Evolutionary conservation across 768 basidiomycete species (phyloP).

Genomic region (Agaricus blazei): DNA sequence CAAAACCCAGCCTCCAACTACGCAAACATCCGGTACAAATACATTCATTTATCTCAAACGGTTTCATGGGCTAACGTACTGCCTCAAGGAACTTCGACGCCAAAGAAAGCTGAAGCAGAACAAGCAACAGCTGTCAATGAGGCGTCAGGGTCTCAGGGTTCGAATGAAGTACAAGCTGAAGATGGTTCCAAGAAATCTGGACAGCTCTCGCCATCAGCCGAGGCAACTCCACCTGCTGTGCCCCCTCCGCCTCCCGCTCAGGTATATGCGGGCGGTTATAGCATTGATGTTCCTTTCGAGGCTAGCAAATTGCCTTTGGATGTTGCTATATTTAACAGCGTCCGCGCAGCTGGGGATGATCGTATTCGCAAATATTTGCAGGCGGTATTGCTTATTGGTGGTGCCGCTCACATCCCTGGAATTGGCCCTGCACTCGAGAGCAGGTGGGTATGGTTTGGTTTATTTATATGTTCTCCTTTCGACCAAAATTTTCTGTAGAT

Average conservation of each 20-base stretch:
- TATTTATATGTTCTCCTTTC: neutral
- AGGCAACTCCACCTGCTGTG: slow-evolving; percentile 16
- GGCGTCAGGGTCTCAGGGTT: slow-evolving; percentile 6
- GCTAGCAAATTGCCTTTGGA: slow-evolving; percentile 89
- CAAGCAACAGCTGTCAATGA: neutral
- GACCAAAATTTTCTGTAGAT: slow-evolving; percentile 27
- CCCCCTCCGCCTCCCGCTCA: slow-evolving; percentile 19
- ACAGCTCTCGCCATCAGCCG: slow-evolving; percentile 11
- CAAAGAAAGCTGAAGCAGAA: slow-evolving; percentile 6
- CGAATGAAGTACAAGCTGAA: slow-evolving; percentile 7
- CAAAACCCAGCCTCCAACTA: slow-evolving; percentile 19
- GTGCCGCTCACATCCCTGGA: slow-evolving; percentile 74
- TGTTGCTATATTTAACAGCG: slow-evolving; percentile 89
- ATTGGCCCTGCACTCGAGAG: slow-evolving; percentile 85
- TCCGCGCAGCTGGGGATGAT: slow-evolving; percentile 84
- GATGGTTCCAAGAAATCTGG: slow-evolving; percentile 12
- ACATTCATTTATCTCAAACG: neutral
- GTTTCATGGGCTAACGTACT: neutral
- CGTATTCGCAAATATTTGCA: slow-evolving; percentile 87
- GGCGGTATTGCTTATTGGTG: slow-evolving; percentile 85
- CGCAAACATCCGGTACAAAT: slow-evolving; percentile 7
- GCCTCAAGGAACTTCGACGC: slow-evolving; percentile 10
- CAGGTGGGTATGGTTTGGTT: slow-evolving; percentile 45
- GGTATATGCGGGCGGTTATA: slow-evolving; percentile 37
- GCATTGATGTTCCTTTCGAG: slow-evolving; percentile 78